Conservation (phyloP, 192 early-diverging fungal species). For the Allomyces macrogynus region DNA sequence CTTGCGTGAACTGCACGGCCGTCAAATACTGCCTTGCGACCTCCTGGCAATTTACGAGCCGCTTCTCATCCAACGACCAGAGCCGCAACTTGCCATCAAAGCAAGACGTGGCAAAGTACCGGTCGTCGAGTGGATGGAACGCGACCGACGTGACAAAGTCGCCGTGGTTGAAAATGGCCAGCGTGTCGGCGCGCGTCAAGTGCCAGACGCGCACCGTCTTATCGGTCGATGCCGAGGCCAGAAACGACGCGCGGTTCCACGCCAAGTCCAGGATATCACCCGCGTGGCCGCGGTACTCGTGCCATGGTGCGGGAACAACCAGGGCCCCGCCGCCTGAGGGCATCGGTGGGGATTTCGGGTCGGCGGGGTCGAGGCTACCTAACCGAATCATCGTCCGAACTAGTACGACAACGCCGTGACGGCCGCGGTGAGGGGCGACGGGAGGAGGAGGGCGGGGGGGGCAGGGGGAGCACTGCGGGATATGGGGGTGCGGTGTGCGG, state of each 20-base stretch:
- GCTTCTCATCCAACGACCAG: conserved; percentile 24
- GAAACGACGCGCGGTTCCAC: conserved; percentile 21
- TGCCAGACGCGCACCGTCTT: conserved; percentile 28
- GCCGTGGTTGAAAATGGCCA: conserved; percentile 19
- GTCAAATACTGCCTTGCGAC: conserved; percentile 14
- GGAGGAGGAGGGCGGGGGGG: too few relatives aligned
- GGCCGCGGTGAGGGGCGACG: too few relatives aligned
- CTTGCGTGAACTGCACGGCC: conserved; percentile 19
- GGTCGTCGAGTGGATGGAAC: conserved; percentile 27
- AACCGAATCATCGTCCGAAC: conserved; percentile 9
- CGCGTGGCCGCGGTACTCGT: conserved; percentile 17
- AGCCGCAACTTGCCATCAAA: conserved; percentile 20
- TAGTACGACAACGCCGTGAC: conserved; percentile 14
- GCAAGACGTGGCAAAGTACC: conserved; percentile 16
- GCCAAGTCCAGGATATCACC: conserved; percentile 20
- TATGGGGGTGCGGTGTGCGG: neutral
- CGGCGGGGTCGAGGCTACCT: neutral
- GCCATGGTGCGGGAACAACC: neutral
- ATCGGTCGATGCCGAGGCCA: conserved; percentile 21
- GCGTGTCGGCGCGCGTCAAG: conserved; percentile 9
- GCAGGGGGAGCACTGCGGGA: too few relatives aligned
- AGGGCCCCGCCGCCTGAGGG: neutral
- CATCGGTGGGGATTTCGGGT: neutral
- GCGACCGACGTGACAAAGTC: conserved; percentile 17
- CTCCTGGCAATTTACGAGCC: conserved; percentile 5